phyloP scores from a whole-genome alignment of 495 filamentous ascomycete species.

The Aspergillus nanangensis region DNA sequence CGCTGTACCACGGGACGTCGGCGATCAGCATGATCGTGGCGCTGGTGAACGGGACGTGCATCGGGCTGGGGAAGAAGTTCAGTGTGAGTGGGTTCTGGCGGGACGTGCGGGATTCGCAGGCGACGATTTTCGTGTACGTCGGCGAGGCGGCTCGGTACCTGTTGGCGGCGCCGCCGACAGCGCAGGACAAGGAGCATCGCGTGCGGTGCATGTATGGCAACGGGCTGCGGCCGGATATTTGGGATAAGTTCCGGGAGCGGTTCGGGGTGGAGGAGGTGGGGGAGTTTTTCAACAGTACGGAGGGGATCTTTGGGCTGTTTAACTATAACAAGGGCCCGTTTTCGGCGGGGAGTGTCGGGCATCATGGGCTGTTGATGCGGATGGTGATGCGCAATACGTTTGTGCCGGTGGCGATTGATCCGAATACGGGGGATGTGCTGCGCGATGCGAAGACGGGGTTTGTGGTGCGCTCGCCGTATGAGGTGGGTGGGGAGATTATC shows the following conservation, averaged over 20 bases:
- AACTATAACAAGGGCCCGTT: conserved; percentile 59
- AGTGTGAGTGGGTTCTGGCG: conserved; percentile 68
- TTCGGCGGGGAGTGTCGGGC: conserved; percentile 60
- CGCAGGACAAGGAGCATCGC: conserved; percentile 60
- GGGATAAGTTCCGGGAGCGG: conserved; percentile 62
- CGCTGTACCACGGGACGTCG: conserved; percentile 76
- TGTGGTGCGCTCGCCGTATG: conserved; percentile 56
- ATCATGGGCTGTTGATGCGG: conserved; percentile 61
- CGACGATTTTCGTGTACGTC: conserved; percentile 77
- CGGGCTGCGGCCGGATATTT: conserved; percentile 73
- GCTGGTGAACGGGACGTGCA: conserved; percentile 52
- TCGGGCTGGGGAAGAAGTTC: conserved; percentile 70
- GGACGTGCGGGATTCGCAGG: conserved; percentile 62
- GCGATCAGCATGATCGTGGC: conserved; percentile 49
- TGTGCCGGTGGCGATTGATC: conserved; percentile 65
- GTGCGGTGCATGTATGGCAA: conserved; percentile 71
- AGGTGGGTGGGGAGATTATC: conserved; percentile 70
- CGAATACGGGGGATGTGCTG: conserved; percentile 58
- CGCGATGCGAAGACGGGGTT: conserved; percentile 65
- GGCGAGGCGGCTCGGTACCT: conserved; percentile 77
- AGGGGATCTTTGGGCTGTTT: conserved; percentile 56
- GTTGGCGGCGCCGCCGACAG: conserved; percentile 60
- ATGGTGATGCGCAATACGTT: conserved; percentile 44
- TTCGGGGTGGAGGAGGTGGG: conserved; percentile 55
- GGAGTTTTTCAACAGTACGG: conserved; percentile 66